Evolutionary conservation across 2,329 filamentous ascomycete species (phyloP).

Genomic region (Pseudogymnoascus sp.): DNA sequence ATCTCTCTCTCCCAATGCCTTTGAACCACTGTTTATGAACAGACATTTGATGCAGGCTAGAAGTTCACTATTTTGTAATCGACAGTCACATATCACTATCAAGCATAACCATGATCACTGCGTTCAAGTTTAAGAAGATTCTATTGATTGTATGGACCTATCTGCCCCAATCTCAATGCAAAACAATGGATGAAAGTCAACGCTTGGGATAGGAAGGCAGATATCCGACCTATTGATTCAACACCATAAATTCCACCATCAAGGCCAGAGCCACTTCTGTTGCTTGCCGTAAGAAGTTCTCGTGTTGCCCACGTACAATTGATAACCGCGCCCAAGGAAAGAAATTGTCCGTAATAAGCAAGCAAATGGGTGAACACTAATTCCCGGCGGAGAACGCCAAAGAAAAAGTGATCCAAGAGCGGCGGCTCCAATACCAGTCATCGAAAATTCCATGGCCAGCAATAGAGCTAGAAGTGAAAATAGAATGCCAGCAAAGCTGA

Average conservation of each 20-base stretch:
- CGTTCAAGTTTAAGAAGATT: not conserved
- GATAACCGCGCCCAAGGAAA: conserved; percentile 7
- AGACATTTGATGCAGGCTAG: not conserved
- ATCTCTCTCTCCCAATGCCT: not conserved
- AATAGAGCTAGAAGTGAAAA: not conserved
- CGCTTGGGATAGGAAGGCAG: not conserved
- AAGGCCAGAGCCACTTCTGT: conserved; percentile 2
- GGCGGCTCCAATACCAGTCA: not conserved
- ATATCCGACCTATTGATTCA: not conserved
- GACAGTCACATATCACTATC: not conserved
- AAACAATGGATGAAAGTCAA: not conserved
- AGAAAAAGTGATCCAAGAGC: not conserved
- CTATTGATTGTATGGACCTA: not conserved
- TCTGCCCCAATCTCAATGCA: not conserved
- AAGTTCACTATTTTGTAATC: not conserved
- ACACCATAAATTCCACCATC: not conserved
- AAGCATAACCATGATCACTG: not conserved
- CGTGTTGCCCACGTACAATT: not conserved
- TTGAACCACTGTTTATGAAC: not conserved
- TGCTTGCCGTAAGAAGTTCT: not conserved
- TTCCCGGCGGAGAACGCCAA: not conserved
- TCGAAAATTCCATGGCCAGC: not conserved
- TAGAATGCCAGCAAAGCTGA: not conserved
- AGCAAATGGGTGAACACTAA: not conserved
- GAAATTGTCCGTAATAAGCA: conserved; percentile 9